phyloP scores from a whole-genome alignment of 1,284 basidiomycete species.

The Cutaneotrichosporon mucoides region DNA sequence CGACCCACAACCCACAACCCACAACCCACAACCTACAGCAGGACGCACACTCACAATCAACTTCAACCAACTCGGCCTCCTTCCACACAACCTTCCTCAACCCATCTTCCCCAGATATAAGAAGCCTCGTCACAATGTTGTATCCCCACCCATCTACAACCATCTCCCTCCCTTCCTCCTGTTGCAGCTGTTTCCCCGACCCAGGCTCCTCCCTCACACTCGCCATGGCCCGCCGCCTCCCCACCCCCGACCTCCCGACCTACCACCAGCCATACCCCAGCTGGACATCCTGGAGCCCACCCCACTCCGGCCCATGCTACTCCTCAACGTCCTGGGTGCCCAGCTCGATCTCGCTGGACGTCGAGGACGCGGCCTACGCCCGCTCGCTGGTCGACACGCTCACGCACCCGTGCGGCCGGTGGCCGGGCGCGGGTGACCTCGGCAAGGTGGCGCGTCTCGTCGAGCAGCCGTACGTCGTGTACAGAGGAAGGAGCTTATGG shows the following conservation, averaged over 20 bases:
- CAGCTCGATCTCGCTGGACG: neutral
- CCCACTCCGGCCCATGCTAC: neutral
- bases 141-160: too few species aligned
- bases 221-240: neutral
- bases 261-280: neutral
- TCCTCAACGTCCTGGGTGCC: neutral
- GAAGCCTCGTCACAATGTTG: too few species aligned
- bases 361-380: conserved; percentile 1
- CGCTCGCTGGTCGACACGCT: neutral
- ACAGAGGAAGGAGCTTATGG: too few species aligned
- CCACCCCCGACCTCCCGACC: neutral
- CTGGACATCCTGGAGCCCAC: neutral
- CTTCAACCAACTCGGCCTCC: too few species aligned
- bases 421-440: neutral
- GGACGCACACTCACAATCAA: too few species aligned
- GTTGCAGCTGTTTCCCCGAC: too few species aligned
- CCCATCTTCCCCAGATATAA: too few species aligned
- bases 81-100: too few species aligned
- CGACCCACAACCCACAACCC: too few species aligned
- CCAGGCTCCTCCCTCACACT: neutral
- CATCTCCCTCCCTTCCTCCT: too few species aligned
- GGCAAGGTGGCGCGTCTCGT: neutral
- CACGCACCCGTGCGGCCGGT: neutral
- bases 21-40: too few species aligned
- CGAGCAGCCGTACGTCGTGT: neutral